Base-by-base conservation (phyloP, 805 yeast species). In the Monosporozyma unispora region DNA sequence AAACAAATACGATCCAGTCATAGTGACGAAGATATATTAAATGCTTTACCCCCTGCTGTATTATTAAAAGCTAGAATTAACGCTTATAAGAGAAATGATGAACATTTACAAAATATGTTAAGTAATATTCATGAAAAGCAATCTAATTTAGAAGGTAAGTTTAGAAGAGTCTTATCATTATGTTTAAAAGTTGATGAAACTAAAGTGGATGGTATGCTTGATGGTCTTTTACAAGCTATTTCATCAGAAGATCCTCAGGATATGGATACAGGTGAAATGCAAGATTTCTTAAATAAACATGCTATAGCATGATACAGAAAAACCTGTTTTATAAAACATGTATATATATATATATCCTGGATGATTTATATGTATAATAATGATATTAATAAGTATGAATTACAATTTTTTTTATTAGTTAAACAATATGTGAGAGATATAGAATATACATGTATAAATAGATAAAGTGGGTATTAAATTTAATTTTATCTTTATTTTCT, bases 161-260 rank as follows among this genome's bases (percentile, higher is more conserved):
- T 89, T 70, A 82, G 93, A 58, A 77, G 86, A 57, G 96, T 91
- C 16, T 89, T 91, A 35, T 81, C 96, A 25, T 72, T 88, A 47
- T 90, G 98, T 70, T 85, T 96, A 3, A 93, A 93, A 23, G 91
- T 88, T 25, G 89, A 81, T 44, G 86, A 84, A 48, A 78, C 77
- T 48, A 83, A 81, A 54, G 95, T 93, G 29, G 96, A 87, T 63
- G 78, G 75, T 48, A 75, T 93, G 57, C 73, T 91, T 46, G 93
- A 87, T 55, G 95, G 91, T 4, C 73, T 91, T 46, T 79, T 93
- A 29, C 85, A 83, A 60, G 96, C 96, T 18, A 96, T 91, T 5
- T 96, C 90, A 54, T 84, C 91, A 53, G 69, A 64, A 45, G 90
- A 84, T 61, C 84, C 87, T 1, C 84, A 78, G 53, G 83, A 79